Evolutionary conservation across 352 stramenopile species (phyloP).

Genomic region (Pythium plurisporium): DNA sequence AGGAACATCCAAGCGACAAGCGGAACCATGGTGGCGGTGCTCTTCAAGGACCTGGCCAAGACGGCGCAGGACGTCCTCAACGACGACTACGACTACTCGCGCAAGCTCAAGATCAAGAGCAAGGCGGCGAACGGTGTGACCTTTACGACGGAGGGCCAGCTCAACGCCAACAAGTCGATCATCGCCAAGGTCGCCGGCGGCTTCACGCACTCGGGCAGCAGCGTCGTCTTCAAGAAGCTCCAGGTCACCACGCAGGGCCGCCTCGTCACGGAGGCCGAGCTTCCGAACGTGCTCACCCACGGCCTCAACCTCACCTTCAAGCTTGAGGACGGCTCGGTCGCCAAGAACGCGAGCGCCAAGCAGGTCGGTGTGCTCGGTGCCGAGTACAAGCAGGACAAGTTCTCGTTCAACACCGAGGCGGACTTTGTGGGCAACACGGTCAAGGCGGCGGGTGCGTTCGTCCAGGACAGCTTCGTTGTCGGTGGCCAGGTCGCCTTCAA

Average conservation of each 20-base stretch:
- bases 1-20: conserved; percentile 8
- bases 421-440: conserved; percentile 75
- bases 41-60: conserved; percentile 84
- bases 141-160: conserved; percentile 82
- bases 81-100: conserved; percentile 88
- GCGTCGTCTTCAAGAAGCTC: conserved; percentile 83
- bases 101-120: conserved; percentile 90
- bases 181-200: conserved; percentile 73
- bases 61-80: conserved; percentile 70
- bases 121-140: conserved; percentile 80
- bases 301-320: conserved; percentile 82
- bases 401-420: conserved; percentile 66
- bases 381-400: conserved; percentile 76
- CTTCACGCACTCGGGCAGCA: conserved; percentile 64
- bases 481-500: conserved; percentile 75
- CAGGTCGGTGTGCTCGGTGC: conserved; percentile 68
- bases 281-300: conserved; percentile 71
- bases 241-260: conserved; percentile 78
- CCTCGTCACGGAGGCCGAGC: conserved; percentile 72
- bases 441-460: conserved; percentile 45
- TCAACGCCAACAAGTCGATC: conserved; percentile 82
- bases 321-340: conserved; percentile 74
- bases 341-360: conserved; percentile 68
- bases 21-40: conserved; percentile 43
- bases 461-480: conserved; percentile 61